A percentile compares a stretch with the other conserved stretches of the same genome.
phyloP scores from a whole-genome alignment of 495 filamentous ascomycete genomes.

The Podospora fimiseda region DNA sequence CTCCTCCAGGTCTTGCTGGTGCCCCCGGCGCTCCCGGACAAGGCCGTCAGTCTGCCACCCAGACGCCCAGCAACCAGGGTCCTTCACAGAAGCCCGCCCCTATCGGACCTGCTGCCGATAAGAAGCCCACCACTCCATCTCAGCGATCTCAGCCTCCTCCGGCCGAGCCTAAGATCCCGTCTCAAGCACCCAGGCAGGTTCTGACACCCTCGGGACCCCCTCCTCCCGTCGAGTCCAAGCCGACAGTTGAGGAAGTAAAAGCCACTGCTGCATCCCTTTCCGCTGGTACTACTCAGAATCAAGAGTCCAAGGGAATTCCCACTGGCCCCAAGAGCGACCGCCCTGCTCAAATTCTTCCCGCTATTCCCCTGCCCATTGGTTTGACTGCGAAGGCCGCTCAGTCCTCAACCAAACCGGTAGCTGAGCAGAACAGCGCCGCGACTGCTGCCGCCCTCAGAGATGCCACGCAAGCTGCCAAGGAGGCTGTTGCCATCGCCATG shows the following conservation, averaged over 20 bases:
- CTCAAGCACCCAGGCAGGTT: conserved; percentile 30
- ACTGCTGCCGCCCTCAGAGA: conserved; percentile 46
- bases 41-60: conserved; percentile 27
- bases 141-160: conserved; percentile 24
- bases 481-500: conserved; percentile 86
- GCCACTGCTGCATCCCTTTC: conserved; percentile 38
- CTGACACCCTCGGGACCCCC: conserved; percentile 41
- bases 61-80: conserved; percentile 30
- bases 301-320: conserved; percentile 42
- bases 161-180: conserved; percentile 32
- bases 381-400: conserved; percentile 45
- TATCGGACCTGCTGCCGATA: conserved; percentile 49
- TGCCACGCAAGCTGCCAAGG: conserved; percentile 75
- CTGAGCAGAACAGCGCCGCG: conserved; percentile 27
- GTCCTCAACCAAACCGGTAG: conserved; percentile 30
- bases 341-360: conserved; percentile 39
- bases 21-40: conserved; percentile 19
- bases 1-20: conserved; percentile 28
- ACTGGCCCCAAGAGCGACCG: conserved; percentile 57
- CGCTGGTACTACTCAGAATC: conserved; percentile 31
- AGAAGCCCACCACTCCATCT: conserved; percentile 34
- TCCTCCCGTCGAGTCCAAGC: conserved; percentile 64
- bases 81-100: conserved; percentile 44
- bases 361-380: conserved; percentile 64
- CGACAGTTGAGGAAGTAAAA: conserved; percentile 50